These are phyloP conservation scores for Aphanomyces cochlioides DNA, from an alignment of 352 stramenopile genomes.

Conservation along the genomic window DNA sequence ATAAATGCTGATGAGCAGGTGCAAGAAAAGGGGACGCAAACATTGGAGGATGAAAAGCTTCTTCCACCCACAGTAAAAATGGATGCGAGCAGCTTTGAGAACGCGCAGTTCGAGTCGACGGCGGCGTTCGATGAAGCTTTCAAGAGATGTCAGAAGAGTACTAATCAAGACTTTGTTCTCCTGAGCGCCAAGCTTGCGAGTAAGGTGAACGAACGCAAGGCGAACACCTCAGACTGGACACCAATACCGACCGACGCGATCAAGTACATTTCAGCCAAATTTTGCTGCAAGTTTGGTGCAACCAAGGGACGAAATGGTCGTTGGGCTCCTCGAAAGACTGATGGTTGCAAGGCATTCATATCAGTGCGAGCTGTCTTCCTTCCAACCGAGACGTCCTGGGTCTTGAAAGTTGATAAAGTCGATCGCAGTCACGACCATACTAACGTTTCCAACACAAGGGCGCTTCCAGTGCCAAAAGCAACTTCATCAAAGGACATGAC, in stretches of 20 bases:
- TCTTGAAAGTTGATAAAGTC: background rate
- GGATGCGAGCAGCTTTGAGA: background rate
- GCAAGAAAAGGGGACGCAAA: too few species aligned
- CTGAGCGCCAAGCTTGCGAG: background rate
- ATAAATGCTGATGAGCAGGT: too few species aligned
- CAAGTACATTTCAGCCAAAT: background rate
- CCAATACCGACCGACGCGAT: background rate
- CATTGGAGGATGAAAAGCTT: too few species aligned
- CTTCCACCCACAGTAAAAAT: too few species aligned
- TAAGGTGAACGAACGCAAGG: background rate
- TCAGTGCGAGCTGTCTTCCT: background rate
- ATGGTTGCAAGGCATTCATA: background rate
- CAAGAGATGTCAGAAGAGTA: background rate
- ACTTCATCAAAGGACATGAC: slow-evolving; percentile 15
- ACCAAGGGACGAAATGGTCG: background rate
- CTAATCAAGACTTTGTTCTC: background rate
- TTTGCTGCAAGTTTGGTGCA: background rate
- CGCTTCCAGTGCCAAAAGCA: background rate
- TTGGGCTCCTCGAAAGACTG: background rate
- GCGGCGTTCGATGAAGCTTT: background rate
- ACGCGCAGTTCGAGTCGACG: background rate
- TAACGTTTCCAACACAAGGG: background rate
- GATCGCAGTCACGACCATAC: too few species aligned
- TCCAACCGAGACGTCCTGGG: background rate
- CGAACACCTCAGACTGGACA: background rate